Evolutionary conservation across 2,329 filamentous ascomycete species (phyloP).

Genomic region (Alternaria conjuncta): DNA sequence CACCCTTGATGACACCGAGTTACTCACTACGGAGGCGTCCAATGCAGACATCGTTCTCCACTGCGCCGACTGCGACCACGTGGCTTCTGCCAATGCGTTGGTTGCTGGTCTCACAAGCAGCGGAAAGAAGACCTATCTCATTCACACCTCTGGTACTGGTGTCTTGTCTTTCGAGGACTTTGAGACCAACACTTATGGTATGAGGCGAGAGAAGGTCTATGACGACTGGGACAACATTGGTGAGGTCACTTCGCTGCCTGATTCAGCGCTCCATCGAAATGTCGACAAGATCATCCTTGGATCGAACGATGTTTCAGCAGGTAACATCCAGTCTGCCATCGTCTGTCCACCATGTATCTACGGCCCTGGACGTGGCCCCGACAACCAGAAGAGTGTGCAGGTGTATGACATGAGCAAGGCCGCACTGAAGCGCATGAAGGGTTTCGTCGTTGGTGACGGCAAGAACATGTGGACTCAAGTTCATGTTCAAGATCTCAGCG

Average conservation of each 20-base stretch:
- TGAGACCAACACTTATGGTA: slow-evolving; percentile 54
- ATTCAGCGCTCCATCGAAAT: slow-evolving; percentile 66
- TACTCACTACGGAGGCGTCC: slow-evolving; percentile 36
- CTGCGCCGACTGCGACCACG: slow-evolving; percentile 45
- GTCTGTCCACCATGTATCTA: slow-evolving; percentile 72
- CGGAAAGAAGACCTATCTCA: slow-evolving; percentile 54
- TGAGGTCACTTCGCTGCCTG: slow-evolving; percentile 63
- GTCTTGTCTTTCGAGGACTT: slow-evolving; percentile 61
- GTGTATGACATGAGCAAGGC: slow-evolving; percentile 60
- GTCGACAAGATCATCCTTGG: slow-evolving; percentile 72
- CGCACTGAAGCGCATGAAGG: slow-evolving; percentile 59
- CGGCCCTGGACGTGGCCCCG: slow-evolving; percentile 63
- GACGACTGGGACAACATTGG: slow-evolving; percentile 65
- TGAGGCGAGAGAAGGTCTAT: slow-evolving; percentile 58
- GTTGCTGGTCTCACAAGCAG: slow-evolving; percentile 50
- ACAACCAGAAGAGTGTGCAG: slow-evolving; percentile 63
- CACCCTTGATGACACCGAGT: slow-evolving; percentile 39
- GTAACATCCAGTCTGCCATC: slow-evolving; percentile 55
- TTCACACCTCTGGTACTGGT: slow-evolving; percentile 64
- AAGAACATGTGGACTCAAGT: slow-evolving; percentile 62
- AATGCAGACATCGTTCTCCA: slow-evolving; percentile 41
- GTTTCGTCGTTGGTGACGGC: slow-evolving; percentile 63
- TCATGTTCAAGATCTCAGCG: slow-evolving; percentile 68
- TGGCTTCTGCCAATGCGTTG: slow-evolving; percentile 32
- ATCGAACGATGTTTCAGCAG: slow-evolving; percentile 52